Evolutionary conservation across 306 rosid genomes (phyloP), one percentile per base, ranked within the genome.

Genomic region (Quercus ilex): DNA sequence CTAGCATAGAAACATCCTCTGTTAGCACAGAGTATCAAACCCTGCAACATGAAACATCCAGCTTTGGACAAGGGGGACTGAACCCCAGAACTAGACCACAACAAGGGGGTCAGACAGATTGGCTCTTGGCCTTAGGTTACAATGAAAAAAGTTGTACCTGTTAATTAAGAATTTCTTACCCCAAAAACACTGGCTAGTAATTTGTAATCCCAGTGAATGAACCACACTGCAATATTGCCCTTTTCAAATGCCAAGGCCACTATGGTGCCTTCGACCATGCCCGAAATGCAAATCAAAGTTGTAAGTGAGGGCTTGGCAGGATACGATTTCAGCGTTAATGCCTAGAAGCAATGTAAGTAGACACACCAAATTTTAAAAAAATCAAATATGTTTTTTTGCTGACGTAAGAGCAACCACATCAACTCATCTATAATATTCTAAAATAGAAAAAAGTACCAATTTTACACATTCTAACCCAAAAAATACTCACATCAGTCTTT

Each of bases 261-360:
- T 11, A 79, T 79, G 4, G 75, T 35, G 64, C 88, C 85, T 80
- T 86, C 70, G 57, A 80, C 6, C 33, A 83, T 35, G 0, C 79
- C 91, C 73, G 51, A 31, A 43, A 84, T 78, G 79, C 90, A 90
- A 69, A 90, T 90, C 83, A 63, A 76, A 59, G 86, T 76, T 19
- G 93, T 33, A 91, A 86, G 58, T 33, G 93, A 86, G 58, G 86
- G 93, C 71, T 80, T 85, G 15, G 86, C 84, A 8, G 90, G 93
- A 82, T 87, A 89, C 12, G 82, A 38, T 58, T 82, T 78, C 15
- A 85, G 64, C 12, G 88, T 85, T 52, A 87, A 71, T 55, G 88
- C 88, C 93, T 87, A 46, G 5, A 59, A 56, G 4, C 30, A 74
- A 25, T 5, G 21, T 12, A 43, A 18, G 13, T 19, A 49, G 53